phyloP scores from a whole-genome alignment of 2,329 filamentous ascomycete genomes.

The Aspergillus calidoustus region DNA sequence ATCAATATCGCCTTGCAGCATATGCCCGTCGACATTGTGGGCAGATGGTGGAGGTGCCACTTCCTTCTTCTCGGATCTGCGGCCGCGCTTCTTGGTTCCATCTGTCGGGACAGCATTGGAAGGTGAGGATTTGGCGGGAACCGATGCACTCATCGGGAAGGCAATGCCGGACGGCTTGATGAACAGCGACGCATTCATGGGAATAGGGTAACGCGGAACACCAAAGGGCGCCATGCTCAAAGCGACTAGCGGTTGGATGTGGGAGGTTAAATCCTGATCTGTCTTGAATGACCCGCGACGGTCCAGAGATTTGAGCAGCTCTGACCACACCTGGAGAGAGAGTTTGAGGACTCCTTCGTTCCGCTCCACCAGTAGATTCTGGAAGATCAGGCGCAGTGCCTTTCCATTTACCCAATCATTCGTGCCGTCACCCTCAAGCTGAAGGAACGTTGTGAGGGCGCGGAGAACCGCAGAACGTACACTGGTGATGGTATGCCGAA shows the following conservation, averaged over 20 bases:
- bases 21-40: constrained; percentile 96
- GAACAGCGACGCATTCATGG: constrained; percentile 88
- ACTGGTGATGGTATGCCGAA: constrained; percentile 95
- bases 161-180: constrained; percentile 90
- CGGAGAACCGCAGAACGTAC: constrained; percentile 92
- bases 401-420: constrained; percentile 92
- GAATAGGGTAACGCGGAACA: constrained; percentile 84
- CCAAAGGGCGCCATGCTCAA: constrained; percentile 90
- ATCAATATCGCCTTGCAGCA: constrained; percentile 97
- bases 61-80: constrained; percentile 83
- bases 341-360: constrained; percentile 80
- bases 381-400: constrained; percentile 85
- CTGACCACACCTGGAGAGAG: constrained; percentile 85
- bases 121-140: constrained; percentile 48
- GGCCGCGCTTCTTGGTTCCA: constrained; percentile 73
- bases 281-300: constrained; percentile 65
- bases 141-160: constrained; percentile 60
- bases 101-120: constrained; percentile 57
- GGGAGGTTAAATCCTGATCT: constrained; percentile 71
- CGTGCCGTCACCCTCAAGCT: constrained; percentile 77
- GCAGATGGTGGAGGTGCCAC: constrained; percentile 64
- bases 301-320: constrained; percentile 72
- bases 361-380: constrained; percentile 92
- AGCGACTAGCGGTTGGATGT: constrained; percentile 80
- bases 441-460: constrained; percentile 88